phyloP scores from a whole-genome alignment of 2,329 filamentous ascomycete species.

The Aspergillus ochraceus region DNA sequence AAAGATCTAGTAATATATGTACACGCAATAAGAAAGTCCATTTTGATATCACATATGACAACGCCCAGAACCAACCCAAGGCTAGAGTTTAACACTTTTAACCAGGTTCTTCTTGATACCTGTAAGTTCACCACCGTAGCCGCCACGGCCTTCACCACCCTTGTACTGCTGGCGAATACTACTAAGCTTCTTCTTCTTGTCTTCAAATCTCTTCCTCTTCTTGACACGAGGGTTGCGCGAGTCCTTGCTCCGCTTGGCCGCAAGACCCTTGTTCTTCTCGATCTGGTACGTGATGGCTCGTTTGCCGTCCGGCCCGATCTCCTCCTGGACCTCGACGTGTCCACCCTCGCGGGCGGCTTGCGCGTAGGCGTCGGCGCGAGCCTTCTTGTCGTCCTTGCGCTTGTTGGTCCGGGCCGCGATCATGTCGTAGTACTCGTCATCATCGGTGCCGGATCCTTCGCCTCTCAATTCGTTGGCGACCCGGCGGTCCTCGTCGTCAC shows the following conservation, averaged over 20 bases:
- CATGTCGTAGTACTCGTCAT: conserved; percentile 79
- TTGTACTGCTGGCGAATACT: conserved; percentile 85
- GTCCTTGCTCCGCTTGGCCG: conserved; percentile 88
- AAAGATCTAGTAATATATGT: conserved; percentile 23
- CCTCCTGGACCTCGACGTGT: conserved; percentile 65
- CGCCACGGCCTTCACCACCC: conserved; percentile 77
- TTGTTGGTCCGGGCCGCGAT: conserved; percentile 61
- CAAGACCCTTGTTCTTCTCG: conserved; percentile 95
- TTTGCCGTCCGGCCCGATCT: conserved; percentile 79
- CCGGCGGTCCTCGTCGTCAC: conserved; percentile 63
- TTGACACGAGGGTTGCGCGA: conserved; percentile 93
- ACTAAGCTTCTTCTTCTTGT: conserved; percentile 95
- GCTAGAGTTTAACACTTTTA: conserved; percentile 86
- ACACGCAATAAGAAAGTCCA: conserved; percentile 18
- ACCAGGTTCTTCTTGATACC: conserved; percentile 94
- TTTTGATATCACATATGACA: conserved; percentile 20
- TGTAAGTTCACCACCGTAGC: conserved; percentile 87
- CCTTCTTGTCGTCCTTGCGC: conserved; percentile 73
- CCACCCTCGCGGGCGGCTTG: conserved; percentile 57
- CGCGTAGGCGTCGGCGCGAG: conserved; percentile 58
- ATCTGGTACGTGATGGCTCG: conserved; percentile 91
- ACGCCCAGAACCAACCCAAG: conserved; percentile 19
- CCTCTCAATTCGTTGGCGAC: conserved; percentile 51
- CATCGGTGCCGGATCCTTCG: conserved; percentile 40
- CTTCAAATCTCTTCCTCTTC: conserved; percentile 94